Percentiles rank a stretch among this genome's conserved stretches.
phyloP scores from a whole-genome alignment of 1,284 basidiomycete genomes.

The Naganishia albida region DNA sequence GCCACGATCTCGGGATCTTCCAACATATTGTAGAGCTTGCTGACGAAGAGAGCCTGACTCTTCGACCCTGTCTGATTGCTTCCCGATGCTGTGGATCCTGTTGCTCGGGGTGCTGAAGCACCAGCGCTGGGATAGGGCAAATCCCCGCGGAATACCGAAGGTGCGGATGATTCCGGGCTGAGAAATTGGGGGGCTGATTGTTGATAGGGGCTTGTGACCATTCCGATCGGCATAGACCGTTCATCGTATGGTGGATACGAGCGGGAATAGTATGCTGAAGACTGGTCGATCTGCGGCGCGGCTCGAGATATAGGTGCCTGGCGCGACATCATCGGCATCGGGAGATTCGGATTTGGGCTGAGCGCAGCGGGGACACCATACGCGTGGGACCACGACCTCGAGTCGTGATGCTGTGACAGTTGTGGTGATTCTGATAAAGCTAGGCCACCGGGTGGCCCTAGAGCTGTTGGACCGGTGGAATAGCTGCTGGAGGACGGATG shows the following conservation, averaged over 20 bases:
- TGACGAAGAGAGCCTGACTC: constrained; percentile 54
- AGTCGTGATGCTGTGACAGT: neutral
- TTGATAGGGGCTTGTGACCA: constrained; percentile 14
- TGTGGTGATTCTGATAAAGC: constrained; percentile 11
- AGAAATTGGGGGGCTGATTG: constrained; percentile 22
- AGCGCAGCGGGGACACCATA: neutral
- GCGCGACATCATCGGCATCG: neutral
- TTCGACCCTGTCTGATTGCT: constrained; percentile 35
- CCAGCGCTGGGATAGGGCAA: constrained; percentile 12
- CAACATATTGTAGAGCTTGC: constrained; percentile 54
- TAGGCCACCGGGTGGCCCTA: constrained; percentile 1
- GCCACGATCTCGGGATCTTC: constrained; percentile 50
- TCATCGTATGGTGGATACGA: constrained; percentile 26
- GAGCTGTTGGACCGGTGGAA: constrained; percentile 1
- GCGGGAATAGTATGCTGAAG: constrained; percentile 17
- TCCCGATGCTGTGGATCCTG: neutral
- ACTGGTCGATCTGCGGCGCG: neutral
- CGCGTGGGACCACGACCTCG: constrained; percentile 11
- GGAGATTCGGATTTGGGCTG: constrained; percentile 3
- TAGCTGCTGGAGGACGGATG: neutral
- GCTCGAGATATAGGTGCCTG: constrained; percentile 6
- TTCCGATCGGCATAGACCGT: neutral
- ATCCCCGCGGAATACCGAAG: constrained; percentile 9
- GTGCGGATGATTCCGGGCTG: constrained; percentile 6
- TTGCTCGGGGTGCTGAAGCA: constrained; percentile 1